These are phyloP conservation scores for Ochetophila trinervis DNA, from an alignment of 306 rosid genomes.

Conservation along the genomic window DNA sequence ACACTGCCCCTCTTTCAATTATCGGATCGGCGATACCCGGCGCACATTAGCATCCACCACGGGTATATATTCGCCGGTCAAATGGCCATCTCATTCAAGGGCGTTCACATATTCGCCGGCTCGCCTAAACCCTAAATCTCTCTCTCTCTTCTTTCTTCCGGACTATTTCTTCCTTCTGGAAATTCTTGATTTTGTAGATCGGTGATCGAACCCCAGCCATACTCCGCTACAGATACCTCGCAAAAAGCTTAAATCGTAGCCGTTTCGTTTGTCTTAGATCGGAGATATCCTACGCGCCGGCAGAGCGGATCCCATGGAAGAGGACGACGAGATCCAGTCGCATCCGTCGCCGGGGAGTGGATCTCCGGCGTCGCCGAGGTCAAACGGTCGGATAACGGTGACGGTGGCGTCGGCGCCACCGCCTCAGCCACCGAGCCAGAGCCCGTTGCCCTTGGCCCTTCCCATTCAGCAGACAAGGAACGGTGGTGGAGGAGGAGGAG, in stretches of 20 bases:
- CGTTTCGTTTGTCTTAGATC: conserved; percentile 24
- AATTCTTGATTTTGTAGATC: conserved; percentile 8
- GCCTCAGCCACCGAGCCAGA: conserved; percentile 30
- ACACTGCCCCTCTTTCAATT: conserved; percentile 4
- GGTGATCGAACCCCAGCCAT: neutral
- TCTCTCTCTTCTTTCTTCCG: neutral
- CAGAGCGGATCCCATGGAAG: conserved; percentile 65
- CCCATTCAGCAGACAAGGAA: conserved; percentile 58
- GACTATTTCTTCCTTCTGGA: too few species aligned
- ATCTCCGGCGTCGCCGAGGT: conserved; percentile 61
- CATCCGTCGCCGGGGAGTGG: conserved; percentile 60
- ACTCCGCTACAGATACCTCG: neutral
- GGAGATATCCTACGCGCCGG: conserved; percentile 17
- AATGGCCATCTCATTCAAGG: neutral
- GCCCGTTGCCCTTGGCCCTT: conserved; percentile 58
- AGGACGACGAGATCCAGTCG: conserved; percentile 84
- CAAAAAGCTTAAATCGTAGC: neutral
- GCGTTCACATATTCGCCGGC: conserved; percentile 14
- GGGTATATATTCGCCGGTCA: conserved; percentile 11
- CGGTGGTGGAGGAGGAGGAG: conserved; percentile 50
- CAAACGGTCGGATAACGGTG: conserved; percentile 70
- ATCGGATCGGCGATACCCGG: conserved; percentile 30
- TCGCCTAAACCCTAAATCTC: conserved; percentile 15
- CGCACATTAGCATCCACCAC: neutral
- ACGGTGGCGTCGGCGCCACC: conserved; percentile 78